A percentile compares a stretch with the other conserved stretches of the same genome.
Evolutionary conservation across 164 flowering plant genomes (phyloP).

Genomic region (Piper betle): DNA sequence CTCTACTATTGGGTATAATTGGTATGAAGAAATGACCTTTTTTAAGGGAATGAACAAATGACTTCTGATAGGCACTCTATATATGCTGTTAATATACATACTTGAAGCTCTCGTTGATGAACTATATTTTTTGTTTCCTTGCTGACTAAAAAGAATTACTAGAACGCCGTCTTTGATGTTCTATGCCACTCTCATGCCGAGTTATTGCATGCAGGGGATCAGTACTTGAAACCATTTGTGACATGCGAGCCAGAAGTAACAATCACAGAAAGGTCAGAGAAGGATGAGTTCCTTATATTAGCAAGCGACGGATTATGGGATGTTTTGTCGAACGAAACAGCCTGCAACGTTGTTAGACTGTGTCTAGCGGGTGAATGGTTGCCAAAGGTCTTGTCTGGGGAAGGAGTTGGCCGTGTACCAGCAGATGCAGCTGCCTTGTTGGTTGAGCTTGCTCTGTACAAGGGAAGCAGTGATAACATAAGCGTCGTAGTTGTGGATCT

Average conservation of each 20-base stretch:
- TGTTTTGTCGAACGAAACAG: conserved; percentile 29
- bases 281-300: conserved; percentile 30
- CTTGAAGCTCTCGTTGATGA: too few relatives aligned
- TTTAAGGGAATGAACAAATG: too few relatives aligned
- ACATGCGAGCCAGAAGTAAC: conserved; percentile 37
- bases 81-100: too few relatives aligned
- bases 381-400: background rate
- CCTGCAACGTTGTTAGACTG: conserved; percentile 26
- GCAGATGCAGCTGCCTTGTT: conserved; percentile 37
- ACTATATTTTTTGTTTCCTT: too few relatives aligned
- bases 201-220: too few relatives aligned
- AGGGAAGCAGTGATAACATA: conserved; percentile 47
- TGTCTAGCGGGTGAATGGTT: conserved; percentile 13
- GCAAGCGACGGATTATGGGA: conserved; percentile 55
- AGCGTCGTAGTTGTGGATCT: conserved; percentile 39
- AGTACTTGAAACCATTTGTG: conserved; percentile 31
- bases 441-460: conserved; percentile 35
- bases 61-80: too few relatives aligned
- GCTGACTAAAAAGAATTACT: too few relatives aligned
- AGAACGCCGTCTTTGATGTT: too few relatives aligned
- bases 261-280: conserved; percentile 12
- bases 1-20: too few relatives aligned
- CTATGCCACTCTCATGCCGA: too few relatives aligned
- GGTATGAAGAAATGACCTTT: too few relatives aligned
- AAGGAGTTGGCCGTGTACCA: conserved; percentile 1